Evolutionary conservation across 2,329 filamentous ascomycete species (phyloP), one percentile per base, ranked within the genome.

Genomic region (Cordyceps sp.): DNA sequence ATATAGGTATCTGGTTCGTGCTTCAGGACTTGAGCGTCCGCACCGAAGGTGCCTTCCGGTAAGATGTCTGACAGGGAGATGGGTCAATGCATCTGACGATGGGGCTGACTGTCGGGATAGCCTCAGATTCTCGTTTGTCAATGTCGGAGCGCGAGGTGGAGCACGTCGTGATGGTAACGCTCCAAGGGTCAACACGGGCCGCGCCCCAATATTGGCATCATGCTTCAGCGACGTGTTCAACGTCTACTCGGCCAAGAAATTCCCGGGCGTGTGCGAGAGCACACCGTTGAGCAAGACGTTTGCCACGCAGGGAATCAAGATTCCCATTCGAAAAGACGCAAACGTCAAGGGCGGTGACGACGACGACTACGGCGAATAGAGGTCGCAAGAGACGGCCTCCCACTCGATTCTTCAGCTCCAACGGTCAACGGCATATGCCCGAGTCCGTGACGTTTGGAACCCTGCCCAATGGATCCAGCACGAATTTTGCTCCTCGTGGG

Each of bases 221-320:
- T 78, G 75, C 44, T 96, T 88, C 56, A 92, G 82, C 30, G 80
- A 93, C 5, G 68, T 75, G 3, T 96, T 98, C 62, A 82, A 84
- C 33, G 90, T 98, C 20, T 96, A 79, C 57, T 93, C 83, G 3
- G 90, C 90, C 30, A 98, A 98, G 66, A 94, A 94, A 48, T 98
- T 98, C 54, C 90, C 90, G 0, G 90, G 90, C 26, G 90, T 98
- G 2, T 93, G 93, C 36, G 88, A 96, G 52, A 92, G 81, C 53
- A 98, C 90, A 0, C 58, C 74, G 4, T 61, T 96, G 14, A 94
- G 86, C 65, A 93, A 92, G 54, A 82, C 75, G 38, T 96, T 98
- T 57, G 88, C 90, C 4, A 66, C 72, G 2, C 90, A 98, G 48
- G 90, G 90, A 17, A 93, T 93, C 57, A 94, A 94, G 57, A 94